Evolutionary conservation across 2,329 filamentous ascomycete species (phyloP), one percentile per base, ranked within the genome.

Genomic region (Aspergillus thermomutatus): DNA sequence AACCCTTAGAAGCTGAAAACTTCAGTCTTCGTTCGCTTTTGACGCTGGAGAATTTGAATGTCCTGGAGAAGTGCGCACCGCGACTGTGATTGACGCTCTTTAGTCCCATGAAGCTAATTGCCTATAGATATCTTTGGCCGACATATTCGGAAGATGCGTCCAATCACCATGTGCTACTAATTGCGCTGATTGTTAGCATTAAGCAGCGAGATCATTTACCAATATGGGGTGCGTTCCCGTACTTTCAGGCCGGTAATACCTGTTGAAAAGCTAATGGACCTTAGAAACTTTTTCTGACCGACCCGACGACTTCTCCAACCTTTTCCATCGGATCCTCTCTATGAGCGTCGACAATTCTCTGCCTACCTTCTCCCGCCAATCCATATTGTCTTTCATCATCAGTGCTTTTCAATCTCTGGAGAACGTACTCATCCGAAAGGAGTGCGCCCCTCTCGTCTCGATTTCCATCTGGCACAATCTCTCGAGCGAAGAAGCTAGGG

Each of bases 401-500:
- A 86, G 88, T 63, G 90, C 93, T 37, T 99, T 97, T 71, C 92
- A 97, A 73, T 97, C 92, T 49, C 81, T 99, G 31, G 95, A 99
- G 72, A 92, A 87, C 70, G 84, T 85, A 40, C 84, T 96, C 55
- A 90, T 99, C 50, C 87, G 94, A 60, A 97, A 97, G 73, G 94
- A 99, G 79, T 97, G 94, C 74, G 94, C 93, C 6, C 91, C 95
- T 1, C 79, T 99, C 52, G 93, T 99, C 21, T 94, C 92, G 11
- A 96, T 99, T 66, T 88, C 90, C 1, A 91, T 94, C 66, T 99
- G 94, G 94, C 91, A 97, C 68, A 95, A 96, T 69, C 78, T 99
- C 40, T 89, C 90, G 28, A 89, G 84, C 55, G 91, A 95, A 34
- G 82, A 83, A 57, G 84, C 87, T 60, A 85, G 91, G 63, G 90